Base-by-base conservation (phyloP, 2,329 filamentous ascomycete species). In the Penicillium glabrum region DNA sequence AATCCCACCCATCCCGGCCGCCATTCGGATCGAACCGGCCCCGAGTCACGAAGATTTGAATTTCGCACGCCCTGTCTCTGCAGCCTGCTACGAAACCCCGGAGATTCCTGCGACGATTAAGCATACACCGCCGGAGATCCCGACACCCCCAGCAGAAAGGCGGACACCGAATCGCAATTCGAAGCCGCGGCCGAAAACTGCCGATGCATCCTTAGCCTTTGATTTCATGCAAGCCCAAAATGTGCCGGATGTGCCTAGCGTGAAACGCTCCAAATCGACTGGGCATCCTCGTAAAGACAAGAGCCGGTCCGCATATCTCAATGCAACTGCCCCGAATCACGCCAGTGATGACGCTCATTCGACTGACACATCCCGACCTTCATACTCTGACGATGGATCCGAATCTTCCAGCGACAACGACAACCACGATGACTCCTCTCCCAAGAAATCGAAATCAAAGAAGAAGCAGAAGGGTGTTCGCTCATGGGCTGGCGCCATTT, bases 21-120 rank as follows among this genome's bases (percentile, higher is more conserved):
- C 53, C 6, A 61, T 67, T 46, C 57, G 59, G 16, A 39, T 58
- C 23, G 54, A 65, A 43, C 56, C 54, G 5, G 51, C 58, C 26
- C 46, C 57, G 3, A 54, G 27, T 21, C 53, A 54, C 26, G 60
- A 66, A 21, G 56, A 65, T 54, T 39, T 63, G 46, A 53, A 89
- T 61, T 93, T 93, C 65, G 89, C 89, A 5, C 85, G 91, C 11
- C 92, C 93, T 0, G 76, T 96, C 19, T 96, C 93, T 2, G 80
- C 93, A 21, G 86, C 96, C 14, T 96, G 91, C 1, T 93, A 87
- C 21, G 91, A 95, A 70, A 91, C 90, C 0, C 88, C 91, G 46
- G 92, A 88, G 69, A 95, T 89, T 3, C 78, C 86, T 53, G 82
- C 82, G 1, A 91, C 90, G 0, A 82, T 87, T 19, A 83, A 86